Evolutionary conservation across 2,329 filamentous ascomycete species (phyloP), one percentile per base, ranked within the genome.

Genomic region (Paraphaeosphaeria minitans): DNA sequence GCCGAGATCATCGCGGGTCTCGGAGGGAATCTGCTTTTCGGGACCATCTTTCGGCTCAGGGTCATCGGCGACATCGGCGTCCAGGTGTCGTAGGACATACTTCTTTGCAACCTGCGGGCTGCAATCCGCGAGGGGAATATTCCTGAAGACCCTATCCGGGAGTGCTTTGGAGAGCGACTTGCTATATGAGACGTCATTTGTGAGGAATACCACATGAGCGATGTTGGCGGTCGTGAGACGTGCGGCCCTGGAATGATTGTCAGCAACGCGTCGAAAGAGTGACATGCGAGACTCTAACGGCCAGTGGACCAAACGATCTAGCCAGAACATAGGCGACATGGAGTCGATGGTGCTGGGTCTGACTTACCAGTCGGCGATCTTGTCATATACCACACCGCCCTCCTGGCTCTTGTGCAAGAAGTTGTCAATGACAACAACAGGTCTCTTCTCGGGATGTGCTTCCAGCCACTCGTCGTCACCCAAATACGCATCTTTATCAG

Each of bases 161-260:
- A 99, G 83, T 0, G 92, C 91, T 73, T 92, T 95, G 59, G 90
- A 88, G 2, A 98, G 81, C 0, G 91, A 89, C 75, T 98, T 98
- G 51, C 90, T 89, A 77, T 92, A 97, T 0, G 92, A 91, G 0
- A 92, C 86, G 64, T 98, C 94, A 57, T 90, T 92, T 0, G 94
- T 97, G 39, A 99, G 82, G 81, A 98, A 97, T 57, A 99, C 89
- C 57, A 98, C 93, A 75, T 98, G 95, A 0, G 94, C 94, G 45
- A 96, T 84, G 64, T 97, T 97, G 53, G 89, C 89, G 47, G 92
- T 91, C 0, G 95, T 93, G 29, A 97, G 80, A 1, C 87, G 83
- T 4, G 95, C 93, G 1, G 93, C 93, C 92, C 75, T 78, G 41
- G 21, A 12, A 19, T 10, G 10, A n/a, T 19, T 4, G n/a, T 53